Base-by-base conservation (phyloP, 768 basidiomycete species). In the Tephrocybe rancida region DNA sequence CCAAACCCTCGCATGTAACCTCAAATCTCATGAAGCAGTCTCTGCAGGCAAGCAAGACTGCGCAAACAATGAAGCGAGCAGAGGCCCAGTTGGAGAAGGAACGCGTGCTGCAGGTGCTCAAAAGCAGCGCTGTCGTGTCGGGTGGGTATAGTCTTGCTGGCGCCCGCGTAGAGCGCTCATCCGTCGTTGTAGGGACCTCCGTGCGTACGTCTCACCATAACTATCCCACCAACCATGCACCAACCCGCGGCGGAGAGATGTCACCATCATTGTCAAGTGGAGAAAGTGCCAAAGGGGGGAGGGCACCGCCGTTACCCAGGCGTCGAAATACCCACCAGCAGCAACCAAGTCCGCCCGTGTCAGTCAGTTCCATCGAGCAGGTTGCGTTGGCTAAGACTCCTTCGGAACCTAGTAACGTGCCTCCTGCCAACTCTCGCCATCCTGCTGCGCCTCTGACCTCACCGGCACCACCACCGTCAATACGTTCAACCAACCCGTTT, bases 1-100 rank as follows among this genome's bases (percentile, higher is more conserved):
- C 73, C 39, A 78, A 77, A 60, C 74, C 72, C 1, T 58, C 68
- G 0, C 86, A 88, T 49, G 68, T 82, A 25, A 84, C 83, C 21
- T 86, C 83, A 10, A 76, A 79, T 0, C 70, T 89, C n/a, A 89
- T 89, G 72, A 80, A 80, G 54, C 88, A 91, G 67, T 85, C 83
- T 19, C 71, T 92, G 0, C 84, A 87, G 48, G 90, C 90, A 5
- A 84, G 81, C 52, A 88, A 88, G 61, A 80, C 82, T 0, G 90
- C 82, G 1, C 85, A 88, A 65, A 79, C 78, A 3, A 73, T 89
- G 68, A 88, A 90, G 67, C 80, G 81, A 44, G 84, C 82, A 0
- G 86, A 90, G 61, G 82, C 82, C 37, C 76, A 81, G 56, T 73
- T 89, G 16, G 87, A 88, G 65, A 81, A 82, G 58, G 86, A 87